Percentiles rank a stretch among this genome's conserved stretches.
These are phyloP conservation scores for Saraca asoca DNA, from an alignment of 331 rosid genomes.

Conservation along the genomic window DNA sequence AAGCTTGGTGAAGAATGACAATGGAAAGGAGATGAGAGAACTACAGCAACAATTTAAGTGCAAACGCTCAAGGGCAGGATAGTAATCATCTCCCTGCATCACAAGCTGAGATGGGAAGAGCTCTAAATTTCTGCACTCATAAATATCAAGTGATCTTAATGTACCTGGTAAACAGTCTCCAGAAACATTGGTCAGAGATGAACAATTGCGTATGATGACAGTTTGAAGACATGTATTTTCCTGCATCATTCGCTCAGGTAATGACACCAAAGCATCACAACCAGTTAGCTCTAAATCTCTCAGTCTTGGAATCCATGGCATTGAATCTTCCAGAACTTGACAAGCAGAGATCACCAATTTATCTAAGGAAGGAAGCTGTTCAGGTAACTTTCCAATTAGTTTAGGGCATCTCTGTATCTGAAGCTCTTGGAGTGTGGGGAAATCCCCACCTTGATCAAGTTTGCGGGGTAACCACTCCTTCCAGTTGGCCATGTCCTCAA, in stretches of 20 bases:
- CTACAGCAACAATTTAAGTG: constrained; percentile 22
- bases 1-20: constrained; percentile 27
- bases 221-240: constrained; percentile 28
- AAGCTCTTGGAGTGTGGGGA: constrained; percentile 32
- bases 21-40: constrained; percentile 29
- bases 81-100: constrained; percentile 7
- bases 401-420: constrained; percentile 29
- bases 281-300: constrained; percentile 26
- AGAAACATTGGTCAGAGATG: constrained; percentile 24
- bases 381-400: constrained; percentile 11
- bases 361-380: constrained; percentile 25
- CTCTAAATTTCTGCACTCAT: constrained; percentile 30
- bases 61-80: constrained; percentile 23
- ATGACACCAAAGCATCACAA: constrained; percentile 27
- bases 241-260: constrained; percentile 30
- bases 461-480: constrained; percentile 8
- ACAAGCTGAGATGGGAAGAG: constrained; percentile 5
- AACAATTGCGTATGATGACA: constrained; percentile 25
- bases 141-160: constrained; percentile 20
- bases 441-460: background rate
- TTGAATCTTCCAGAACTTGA: constrained; percentile 17
- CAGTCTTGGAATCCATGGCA: constrained; percentile 23
- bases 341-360: constrained; percentile 30
- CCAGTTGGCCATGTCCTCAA: constrained; percentile 31
- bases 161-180: constrained; percentile 7